Evolutionary conservation across 2,329 filamentous ascomycete species (phyloP).

Genomic region (Aspergillus novoparasiticus): DNA sequence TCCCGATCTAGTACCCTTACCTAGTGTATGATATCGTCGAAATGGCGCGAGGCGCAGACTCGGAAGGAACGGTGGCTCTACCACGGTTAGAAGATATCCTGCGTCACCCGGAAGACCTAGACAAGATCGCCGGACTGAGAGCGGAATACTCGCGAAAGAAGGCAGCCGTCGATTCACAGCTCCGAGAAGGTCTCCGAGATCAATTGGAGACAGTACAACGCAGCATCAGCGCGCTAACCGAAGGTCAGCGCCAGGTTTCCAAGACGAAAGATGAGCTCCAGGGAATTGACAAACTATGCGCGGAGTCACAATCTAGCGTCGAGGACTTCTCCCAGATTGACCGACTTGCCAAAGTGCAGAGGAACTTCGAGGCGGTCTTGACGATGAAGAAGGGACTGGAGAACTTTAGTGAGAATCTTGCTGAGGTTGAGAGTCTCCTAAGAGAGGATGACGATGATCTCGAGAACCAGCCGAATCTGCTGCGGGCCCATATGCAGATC

Average conservation of each 20-base stretch:
- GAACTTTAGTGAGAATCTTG: constrained; percentile 77
- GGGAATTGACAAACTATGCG: constrained; percentile 96
- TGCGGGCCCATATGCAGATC: constrained; percentile 88
- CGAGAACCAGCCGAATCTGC: constrained; percentile 88
- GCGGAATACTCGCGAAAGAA: constrained; percentile 95
- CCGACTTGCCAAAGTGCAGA: constrained; percentile 60
- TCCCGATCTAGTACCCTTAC: not conserved
- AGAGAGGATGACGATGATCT: constrained; percentile 80
- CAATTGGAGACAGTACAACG: constrained; percentile 93
- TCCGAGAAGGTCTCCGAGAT: constrained; percentile 83
- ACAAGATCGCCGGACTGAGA: constrained; percentile 89
- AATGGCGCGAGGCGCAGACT: constrained; percentile 40
- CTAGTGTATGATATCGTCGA: constrained; percentile 1
- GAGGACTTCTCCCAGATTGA: constrained; percentile 91
- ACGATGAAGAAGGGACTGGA: constrained; percentile 90
- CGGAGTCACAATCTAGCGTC: constrained; percentile 96
- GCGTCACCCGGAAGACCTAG: constrained; percentile 92
- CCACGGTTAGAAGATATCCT: constrained; percentile 86
- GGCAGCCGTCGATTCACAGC: constrained; percentile 82
- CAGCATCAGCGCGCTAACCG: constrained; percentile 84
- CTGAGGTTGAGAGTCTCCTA: constrained; percentile 75
- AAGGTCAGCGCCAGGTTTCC: constrained; percentile 88
- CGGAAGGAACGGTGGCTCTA: constrained; percentile 66
- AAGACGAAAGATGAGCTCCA: constrained; percentile 98
- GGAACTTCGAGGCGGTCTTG: constrained; percentile 93